Evolutionary conservation across 2,329 filamentous ascomycete species (phyloP), one percentile per base, ranked within the genome.

Genomic region (Dothideomycetes sp.): DNA sequence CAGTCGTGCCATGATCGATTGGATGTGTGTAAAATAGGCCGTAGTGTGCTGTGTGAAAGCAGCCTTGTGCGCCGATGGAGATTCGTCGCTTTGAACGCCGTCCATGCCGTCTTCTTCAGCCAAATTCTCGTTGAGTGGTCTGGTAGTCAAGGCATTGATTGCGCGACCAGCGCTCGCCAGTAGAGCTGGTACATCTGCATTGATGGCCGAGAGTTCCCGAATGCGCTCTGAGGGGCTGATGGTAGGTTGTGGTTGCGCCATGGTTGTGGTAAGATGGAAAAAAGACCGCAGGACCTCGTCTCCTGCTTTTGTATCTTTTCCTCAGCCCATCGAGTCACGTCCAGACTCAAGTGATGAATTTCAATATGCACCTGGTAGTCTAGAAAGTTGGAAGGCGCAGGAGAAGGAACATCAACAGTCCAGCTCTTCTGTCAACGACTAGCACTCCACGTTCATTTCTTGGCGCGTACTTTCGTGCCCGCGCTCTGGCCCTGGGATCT

Each of bases 191-290:
- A 74, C 62, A 54, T 74, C 67, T 38, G 58, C 74, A 63, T 93
- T 86, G 51, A 94, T 83, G 29, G 80, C 76, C 51, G 80, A 82
- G 42, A 94, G 74, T 54, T 93, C 84, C 43, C 80, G 70, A 49
- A 94, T 86, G 49, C 83, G 84, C 58, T 93, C 82, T 28, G 81
- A 74, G 23, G 82, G 73, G 8, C 78, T 82, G 50, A 88, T 57
- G 49, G 38, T 58, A 50, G 6, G 54, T 45, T 33, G 53, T 34
- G 28, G 53, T 46, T 32, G 53, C 37, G 28, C 55, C 47, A 20
- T 49, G 37, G 28, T 49, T 38, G 16, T n/a, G 8, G 47, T 41
- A 39, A 29, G 36, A 6, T 18, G 33, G 20, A 31, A n/a, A n/a
- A n/a, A n/a, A n/a, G n/a, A 24, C 20, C 24, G 17, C 34, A 34